Evolutionary conservation across 2,329 filamentous ascomycete species (phyloP), one percentile per base, ranked within the genome.

Genomic region (Trichoderma atroviride): DNA sequence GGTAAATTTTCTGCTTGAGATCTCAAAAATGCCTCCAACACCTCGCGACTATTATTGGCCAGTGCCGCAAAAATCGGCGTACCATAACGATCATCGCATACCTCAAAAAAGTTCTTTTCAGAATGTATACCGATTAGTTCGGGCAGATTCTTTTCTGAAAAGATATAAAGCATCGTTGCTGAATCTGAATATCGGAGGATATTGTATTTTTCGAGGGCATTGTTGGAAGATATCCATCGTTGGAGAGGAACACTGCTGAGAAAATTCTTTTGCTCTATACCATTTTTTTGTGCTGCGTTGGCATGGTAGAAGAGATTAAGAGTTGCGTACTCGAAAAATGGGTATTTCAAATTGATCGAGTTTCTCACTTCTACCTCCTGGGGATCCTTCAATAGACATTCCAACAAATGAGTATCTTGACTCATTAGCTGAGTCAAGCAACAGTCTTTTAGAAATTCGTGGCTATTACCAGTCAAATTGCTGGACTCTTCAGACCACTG

Each of bases 21-120:
- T 11, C 5, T 22, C 3, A 64, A 13, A 37, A 55, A 31, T 5
- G 24, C 19, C 19, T 33, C 3, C 10, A 55, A 16, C 1, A 7
- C 33, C 3, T 64, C 16, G 14, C 4, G 16, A 22, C 33, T 64
- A 22, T 31, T 40, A 3, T 6, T 64, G 16, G 50, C 61, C 1
- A 64, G 16, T 1, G 53, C 63, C n/a, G 63, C 63, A n/a, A 66
- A 52, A 16, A 69, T 47, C 14, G 67, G 67, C 16, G 55, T 50
- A 10, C 37, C 50, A 47, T 69, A 69, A 11, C 59, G 52, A 22
- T 69, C 59, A 35, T n/a, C 50, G 37, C 1, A 35, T 7, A 14
- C 1, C 5, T 52, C 33, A 13, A 60, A 57, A 33, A 13, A 63
- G 0, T 14, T 2, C 13, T 16, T 27, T 0, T 7, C 3, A 5